A percentile compares a stretch with the other conserved stretches of the same genome.
Conservation (phyloP, 148 eudicot genomes). For the Mesembryanthemum crystallinum region DNA sequence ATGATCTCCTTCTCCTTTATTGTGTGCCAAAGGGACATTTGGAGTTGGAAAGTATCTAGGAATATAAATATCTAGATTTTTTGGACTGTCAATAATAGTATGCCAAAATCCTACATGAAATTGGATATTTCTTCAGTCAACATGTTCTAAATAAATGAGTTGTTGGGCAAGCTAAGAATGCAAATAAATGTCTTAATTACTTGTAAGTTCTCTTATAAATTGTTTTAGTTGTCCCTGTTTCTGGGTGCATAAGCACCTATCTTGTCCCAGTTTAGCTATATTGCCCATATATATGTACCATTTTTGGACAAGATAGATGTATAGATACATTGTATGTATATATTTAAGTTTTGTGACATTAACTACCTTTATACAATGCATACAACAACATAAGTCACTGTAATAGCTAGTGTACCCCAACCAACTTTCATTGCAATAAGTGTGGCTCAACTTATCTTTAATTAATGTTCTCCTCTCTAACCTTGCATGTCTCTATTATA, state of each 20-base stretch:
- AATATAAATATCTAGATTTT: too few relatives aligned
- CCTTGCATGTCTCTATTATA: too few relatives aligned
- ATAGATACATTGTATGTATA: background rate
- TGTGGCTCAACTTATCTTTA: too few relatives aligned
- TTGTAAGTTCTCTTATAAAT: background rate
- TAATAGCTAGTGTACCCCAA: too few relatives aligned
- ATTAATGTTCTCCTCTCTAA: too few relatives aligned
- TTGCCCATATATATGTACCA: too few relatives aligned
- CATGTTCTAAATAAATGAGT: background rate
- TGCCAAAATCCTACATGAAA: slow-evolving; percentile 7
- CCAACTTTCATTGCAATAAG: too few relatives aligned
- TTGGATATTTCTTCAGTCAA: background rate
- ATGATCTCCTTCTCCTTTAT: too few relatives aligned
- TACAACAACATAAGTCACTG: background rate
- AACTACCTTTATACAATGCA: background rate
- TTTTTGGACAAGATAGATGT: background rate
- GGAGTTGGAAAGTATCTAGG: too few relatives aligned
- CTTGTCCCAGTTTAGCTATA: background rate
- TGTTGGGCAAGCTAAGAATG: background rate
- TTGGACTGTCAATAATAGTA: background rate
- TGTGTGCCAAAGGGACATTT: too few relatives aligned
- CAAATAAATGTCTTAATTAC: background rate
- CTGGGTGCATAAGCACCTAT: background rate
- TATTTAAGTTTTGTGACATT: background rate
- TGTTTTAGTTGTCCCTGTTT: background rate